Evolutionary conservation across 495 filamentous ascomycete genomes (phyloP), one percentile per base, ranked within the genome.

Genomic region (Trichocladium uniseriatum): DNA sequence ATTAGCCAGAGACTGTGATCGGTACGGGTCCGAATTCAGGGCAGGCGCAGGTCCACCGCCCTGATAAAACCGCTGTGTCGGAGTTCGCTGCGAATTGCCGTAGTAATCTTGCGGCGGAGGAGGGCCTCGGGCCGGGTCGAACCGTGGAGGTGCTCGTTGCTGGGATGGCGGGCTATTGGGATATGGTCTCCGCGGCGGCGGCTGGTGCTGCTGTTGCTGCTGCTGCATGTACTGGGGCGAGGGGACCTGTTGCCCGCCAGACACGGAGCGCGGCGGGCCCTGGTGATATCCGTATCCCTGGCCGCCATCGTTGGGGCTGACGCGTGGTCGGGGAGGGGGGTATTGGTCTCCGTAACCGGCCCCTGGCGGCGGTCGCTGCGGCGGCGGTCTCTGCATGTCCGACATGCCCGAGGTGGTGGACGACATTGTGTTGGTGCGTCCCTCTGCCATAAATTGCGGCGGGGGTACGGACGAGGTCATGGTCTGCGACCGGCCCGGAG

Each of bases 1-100:
- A 48, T 75, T 79, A 37, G 88, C 90, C 71, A 99, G 81, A n/a
- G 92, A 96, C 50, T 90, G 84, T 27, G 94, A 95, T 37, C 90
- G 79, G 67, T 85, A 91, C 13, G 82, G 71, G 66, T 96, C 91
- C 7, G 85, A 79, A 61, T 90, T 94, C 59, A 91, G 58, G 24
- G 88, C 85, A 36, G 88, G 83, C 35, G 76, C 72, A 19, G 74
- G 77, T 45, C 77, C 61, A 40, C 66, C 69, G 39, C 72, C 68
- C 46, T 72, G 74, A 42, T 81, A 74, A 27, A 69, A 72, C 21
- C 78, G 69, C 43, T 77, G 80, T 5, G 72, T 71, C 8, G 80
- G 67, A 14, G 73, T 76, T 48, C 75, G 74, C 29, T 51, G 54
- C 47, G 77, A 76, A 48, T 79, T 75, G 43, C 76, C 71, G 48